Evolutionary conservation across 2,329 filamentous ascomycete species (phyloP), one percentile per base, ranked within the genome.

Genomic region (Talaromyces sp.): DNA sequence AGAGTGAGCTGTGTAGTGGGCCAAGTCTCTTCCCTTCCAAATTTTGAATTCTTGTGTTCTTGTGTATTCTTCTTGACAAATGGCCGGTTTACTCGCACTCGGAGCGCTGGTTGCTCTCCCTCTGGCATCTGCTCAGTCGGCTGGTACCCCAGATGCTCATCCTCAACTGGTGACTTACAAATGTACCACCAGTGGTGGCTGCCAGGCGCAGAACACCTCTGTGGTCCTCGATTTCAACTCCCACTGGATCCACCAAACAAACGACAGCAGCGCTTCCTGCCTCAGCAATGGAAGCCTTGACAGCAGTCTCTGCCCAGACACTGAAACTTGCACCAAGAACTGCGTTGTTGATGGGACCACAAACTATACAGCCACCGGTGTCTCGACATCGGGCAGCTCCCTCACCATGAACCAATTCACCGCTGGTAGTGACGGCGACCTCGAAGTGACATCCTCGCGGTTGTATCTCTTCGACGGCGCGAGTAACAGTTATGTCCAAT

Each of bases 401-500:
- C 67, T 87, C 61, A 78, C 77, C 10, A 71, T 87, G 63, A 76
- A 76, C 30, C 77, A 77, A 59, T 82, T 81, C 66, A 75, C 81
- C 60, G 81, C 78, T 56, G 52, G 56, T 9, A 58, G 56, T 16
- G 80, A 79, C 64, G 54, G 60, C 3, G 42, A 59, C 8, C 62
- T 72, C 6, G 72, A 69, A 50, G 65, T 75, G 28, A 67, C 80
- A 50, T 76, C 76, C 42, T 79, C 85, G 60, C 83, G 88, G 67
- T 76, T 87, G 51, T 91, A 89, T 73, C 81, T 90, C 65, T 83
- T 90, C 78, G 77, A 80, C 58, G 83, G 86, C 52, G 79, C 79
- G 67, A 82, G 85, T 60, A 78, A 79, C 67, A 83, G 82, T 62
- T 91, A 91, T 75, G 77, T 89, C 76, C 82, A 83, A 70, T 87